Conservation (phyloP, 176 grass and related monocot genomes). For the Luzula sylvatica region DNA sequence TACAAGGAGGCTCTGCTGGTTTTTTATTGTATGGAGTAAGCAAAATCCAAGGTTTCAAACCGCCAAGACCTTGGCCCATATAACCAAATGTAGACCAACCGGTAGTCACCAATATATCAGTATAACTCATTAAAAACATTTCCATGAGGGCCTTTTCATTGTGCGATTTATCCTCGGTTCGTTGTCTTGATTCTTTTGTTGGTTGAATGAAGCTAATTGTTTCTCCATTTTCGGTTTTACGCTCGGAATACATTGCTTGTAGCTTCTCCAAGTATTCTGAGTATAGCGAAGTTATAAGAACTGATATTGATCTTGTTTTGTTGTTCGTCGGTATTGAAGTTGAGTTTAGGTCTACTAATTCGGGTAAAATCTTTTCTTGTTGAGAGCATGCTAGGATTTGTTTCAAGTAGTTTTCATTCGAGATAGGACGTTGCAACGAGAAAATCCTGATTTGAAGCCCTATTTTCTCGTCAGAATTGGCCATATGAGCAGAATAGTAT, state of each 20-base stretch:
- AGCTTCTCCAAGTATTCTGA: constrained; percentile 28
- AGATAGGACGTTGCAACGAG: constrained; percentile 16
- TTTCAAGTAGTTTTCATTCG: constrained; percentile 28
- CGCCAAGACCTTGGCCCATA: constrained; percentile 35
- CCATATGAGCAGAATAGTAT: constrained; percentile 45
- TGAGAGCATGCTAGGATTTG: constrained; percentile 36
- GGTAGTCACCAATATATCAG: constrained; percentile 38
- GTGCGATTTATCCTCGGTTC: constrained; percentile 13
- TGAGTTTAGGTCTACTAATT: constrained; percentile 12
- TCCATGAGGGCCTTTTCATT: too few relatives aligned
- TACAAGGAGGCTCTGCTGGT: too few relatives aligned
- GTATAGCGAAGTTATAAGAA: constrained; percentile 38
- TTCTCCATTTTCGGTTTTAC: constrained; percentile 33
- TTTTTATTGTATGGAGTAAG: constrained; percentile 20
- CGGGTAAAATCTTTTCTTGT: constrained; percentile 46
- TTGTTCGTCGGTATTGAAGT: neutral
- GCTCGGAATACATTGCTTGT: constrained; percentile 45
- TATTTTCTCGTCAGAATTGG: constrained; percentile 30
- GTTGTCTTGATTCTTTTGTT: constrained; percentile 15
- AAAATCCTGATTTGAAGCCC: constrained; percentile 37
- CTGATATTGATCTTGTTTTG: constrained; percentile 23
- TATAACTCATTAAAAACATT: constrained; percentile 60
- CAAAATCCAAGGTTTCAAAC: constrained; percentile 49
- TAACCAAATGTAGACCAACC: constrained; percentile 49
- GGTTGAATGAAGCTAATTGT: constrained; percentile 36